Evolutionary conservation across 306 rosid genomes (phyloP), one percentile per base, ranked within the genome.

Genomic region (Prunus armeniaca): DNA sequence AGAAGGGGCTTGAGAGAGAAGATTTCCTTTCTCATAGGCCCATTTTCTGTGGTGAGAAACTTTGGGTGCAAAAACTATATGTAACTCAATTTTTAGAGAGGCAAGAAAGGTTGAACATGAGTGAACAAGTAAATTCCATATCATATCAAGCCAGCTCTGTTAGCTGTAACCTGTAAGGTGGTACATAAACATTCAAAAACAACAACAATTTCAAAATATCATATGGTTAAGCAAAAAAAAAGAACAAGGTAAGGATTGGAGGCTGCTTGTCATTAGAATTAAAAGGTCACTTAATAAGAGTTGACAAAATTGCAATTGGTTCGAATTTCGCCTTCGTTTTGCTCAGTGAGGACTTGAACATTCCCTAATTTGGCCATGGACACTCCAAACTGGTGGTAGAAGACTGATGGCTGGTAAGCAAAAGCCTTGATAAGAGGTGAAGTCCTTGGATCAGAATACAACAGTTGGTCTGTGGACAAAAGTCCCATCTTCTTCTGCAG

Each of bases 311-410:
- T 88, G 90, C 94, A 93, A 6, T 91, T 83, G 74, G 87, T 84
- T 64, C 97, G 85, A 66, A 91, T 87, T 81, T 93, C 90, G 54
- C 97, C 97, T 71, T 90, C 89, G 19, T 79, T 81, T 11, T 77
- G 81, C 1, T 71, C 93, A 0, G 87, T 89, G 45, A 90, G 91
- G 80, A 85, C 91, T 51, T 76, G 88, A 65, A 89, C 84, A 55
- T 78, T 87, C n/a, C 91, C 97, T 60, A 94, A 87, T 77, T 88
- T 93, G 6, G 88, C 81, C 98, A 93, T 90, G 45, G 98, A 87
- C n/a, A 84, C 89, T 6, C 79, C 89, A 74, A 91, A 91, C 60
- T 91, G 96, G 56, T 75, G 78, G 55, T 75, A 19, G 82, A 90
- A 90, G 19, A 81, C 32, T 0, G 78, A 24, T n/a, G 82, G 81